These are phyloP conservation scores for Ampelomyces quisqualis DNA, from an alignment of 2,329 filamentous ascomycete genomes.

Conservation along the genomic window DNA sequence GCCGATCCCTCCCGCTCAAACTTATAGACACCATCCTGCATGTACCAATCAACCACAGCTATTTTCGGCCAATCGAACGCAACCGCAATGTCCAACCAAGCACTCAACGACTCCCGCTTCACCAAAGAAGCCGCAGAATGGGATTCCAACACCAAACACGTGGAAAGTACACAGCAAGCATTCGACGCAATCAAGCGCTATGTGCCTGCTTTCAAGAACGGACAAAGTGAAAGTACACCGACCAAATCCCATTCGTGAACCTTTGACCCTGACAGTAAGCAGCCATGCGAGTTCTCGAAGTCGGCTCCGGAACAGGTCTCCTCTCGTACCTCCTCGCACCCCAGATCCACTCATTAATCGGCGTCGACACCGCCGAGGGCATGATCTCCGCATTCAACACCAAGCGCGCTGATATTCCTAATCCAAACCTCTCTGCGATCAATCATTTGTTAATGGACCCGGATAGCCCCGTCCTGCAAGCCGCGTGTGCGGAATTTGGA, in stretches of 20 bases:
- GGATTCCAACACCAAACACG: constrained; percentile 56
- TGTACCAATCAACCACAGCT: constrained; percentile 3
- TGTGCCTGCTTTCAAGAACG: constrained; percentile 39
- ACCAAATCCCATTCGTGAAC: too few relatives aligned
- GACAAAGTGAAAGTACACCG: constrained; percentile 28
- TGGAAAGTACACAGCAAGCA: constrained; percentile 48
- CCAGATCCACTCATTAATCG: constrained; percentile 51
- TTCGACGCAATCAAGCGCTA: constrained; percentile 49
- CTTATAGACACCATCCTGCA: not conserved
- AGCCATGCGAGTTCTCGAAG: constrained; percentile 54
- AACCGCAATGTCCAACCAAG: constrained; percentile 16
- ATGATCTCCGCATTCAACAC: constrained; percentile 56
- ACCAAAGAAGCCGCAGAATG: constrained; percentile 56
- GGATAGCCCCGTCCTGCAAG: constrained; percentile 45
- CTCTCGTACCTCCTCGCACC: constrained; percentile 55
- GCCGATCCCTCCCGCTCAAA: not conserved
- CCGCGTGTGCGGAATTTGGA: constrained; percentile 36
- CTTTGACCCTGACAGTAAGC: not conserved
- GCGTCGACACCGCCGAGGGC: constrained; percentile 56
- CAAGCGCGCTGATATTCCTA: constrained; percentile 45
- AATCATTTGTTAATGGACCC: constrained; percentile 53
- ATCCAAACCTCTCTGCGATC: constrained; percentile 50
- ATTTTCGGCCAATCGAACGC: too few relatives aligned
- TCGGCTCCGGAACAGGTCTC: constrained; percentile 60
- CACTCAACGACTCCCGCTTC: constrained; percentile 52